phyloP scores from a whole-genome alignment of 2,329 filamentous ascomycete genomes.

The Fonsecaea pedrosoi region DNA sequence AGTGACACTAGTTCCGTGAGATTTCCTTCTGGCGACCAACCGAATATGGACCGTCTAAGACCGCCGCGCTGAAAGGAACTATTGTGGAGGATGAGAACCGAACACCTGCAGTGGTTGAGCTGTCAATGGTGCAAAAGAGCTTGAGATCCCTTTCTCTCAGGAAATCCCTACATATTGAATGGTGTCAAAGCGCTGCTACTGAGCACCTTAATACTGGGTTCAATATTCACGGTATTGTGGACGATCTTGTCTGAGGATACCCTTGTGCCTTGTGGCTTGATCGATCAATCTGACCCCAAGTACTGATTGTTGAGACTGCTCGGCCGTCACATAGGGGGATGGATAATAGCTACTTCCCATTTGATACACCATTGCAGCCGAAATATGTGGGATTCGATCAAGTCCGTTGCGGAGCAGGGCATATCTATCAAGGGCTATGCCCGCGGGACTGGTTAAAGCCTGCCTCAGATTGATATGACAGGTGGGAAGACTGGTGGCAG shows the following conservation, averaged over 20 bases:
- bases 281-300: background rate
- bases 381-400: background rate
- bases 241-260: background rate
- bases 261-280: background rate
- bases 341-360: background rate
- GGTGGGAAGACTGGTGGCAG: background rate
- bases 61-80: background rate
- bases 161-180: background rate
- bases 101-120: background rate
- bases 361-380: background rate
- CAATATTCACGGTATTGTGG: background rate
- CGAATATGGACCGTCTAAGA: background rate
- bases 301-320: background rate
- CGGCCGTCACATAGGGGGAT: background rate
- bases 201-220: background rate
- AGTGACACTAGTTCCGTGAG: conserved; percentile 18
- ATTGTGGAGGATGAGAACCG: background rate
- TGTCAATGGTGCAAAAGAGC: background rate
- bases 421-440: background rate
- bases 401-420: background rate
- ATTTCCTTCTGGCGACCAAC: background rate
- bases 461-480: background rate
- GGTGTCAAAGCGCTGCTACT: background rate
- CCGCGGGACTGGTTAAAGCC: too few species aligned
- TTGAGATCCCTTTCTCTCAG: background rate